phyloP scores from a whole-genome alignment of 208 protist species.

The Acanthamoeba castellanii region DNA sequence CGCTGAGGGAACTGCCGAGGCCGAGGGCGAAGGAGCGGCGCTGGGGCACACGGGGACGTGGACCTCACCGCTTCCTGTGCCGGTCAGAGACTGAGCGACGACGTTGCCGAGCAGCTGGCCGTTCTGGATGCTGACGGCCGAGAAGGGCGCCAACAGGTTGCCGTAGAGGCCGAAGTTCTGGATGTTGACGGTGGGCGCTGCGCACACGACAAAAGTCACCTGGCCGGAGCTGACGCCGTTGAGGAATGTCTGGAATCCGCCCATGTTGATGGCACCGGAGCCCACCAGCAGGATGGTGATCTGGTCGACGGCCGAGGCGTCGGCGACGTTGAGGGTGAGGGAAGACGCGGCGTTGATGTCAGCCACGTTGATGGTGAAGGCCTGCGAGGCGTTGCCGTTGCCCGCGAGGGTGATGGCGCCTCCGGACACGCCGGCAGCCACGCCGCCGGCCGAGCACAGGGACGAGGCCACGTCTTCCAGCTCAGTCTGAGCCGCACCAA shows the following conservation, averaged over 20 bases:
- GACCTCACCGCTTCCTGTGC: slow-evolving; percentile 47
- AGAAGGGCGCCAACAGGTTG: slow-evolving; percentile 34
- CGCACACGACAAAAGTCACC: slow-evolving; percentile 33
- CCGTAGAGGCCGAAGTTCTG: not conserved
- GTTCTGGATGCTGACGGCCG: not conserved
- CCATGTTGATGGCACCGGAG: slow-evolving; percentile 1
- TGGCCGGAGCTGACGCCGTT: slow-evolving; percentile 24
- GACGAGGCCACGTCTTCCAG: not conserved
- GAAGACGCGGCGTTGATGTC: not conserved
- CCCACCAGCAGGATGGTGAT: not conserved
- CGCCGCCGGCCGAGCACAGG: slow-evolving; percentile 20
- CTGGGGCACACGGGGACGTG: slow-evolving; percentile 8
- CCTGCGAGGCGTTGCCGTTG: not conserved
- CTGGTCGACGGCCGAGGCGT: not conserved
- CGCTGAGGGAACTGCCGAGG: not conserved
- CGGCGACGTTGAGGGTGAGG: not conserved
- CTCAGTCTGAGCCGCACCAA: not conserved
- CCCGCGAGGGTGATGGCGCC: slow-evolving; percentile 7
- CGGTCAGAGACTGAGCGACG: not conserved
- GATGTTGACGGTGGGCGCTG: not conserved
- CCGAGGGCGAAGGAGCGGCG: not conserved
- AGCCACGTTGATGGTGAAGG: not conserved
- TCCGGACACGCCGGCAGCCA: not conserved
- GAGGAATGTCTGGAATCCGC: slow-evolving; percentile 43
- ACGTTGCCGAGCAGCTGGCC: slow-evolving; percentile 47